Evolutionary conservation across 805 yeast genomes (phyloP).

Genomic region (Tetrapisispora fleetii): DNA sequence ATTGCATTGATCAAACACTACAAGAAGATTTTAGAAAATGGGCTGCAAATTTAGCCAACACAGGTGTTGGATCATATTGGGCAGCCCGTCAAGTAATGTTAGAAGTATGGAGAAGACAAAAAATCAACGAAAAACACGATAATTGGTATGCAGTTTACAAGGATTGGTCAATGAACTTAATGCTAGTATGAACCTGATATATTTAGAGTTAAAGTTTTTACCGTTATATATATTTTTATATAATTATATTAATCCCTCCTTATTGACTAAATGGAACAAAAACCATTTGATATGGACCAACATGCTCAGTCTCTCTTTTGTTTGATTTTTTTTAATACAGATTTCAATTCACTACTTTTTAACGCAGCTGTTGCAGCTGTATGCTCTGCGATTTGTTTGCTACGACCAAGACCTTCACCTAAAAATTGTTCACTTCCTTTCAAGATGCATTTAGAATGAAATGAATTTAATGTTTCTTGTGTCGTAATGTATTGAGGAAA

Average conservation of each 20-base stretch:
- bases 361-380: constrained; percentile 9
- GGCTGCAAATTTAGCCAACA: constrained; percentile 40
- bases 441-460: constrained; percentile 8
- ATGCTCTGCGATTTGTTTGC: constrained; percentile 14
- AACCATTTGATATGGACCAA: neutral
- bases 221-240: neutral
- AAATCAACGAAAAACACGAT: constrained; percentile 45
- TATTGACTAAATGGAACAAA: neutral
- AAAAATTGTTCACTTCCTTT: constrained; percentile 8
- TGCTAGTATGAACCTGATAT: constrained; percentile 35
- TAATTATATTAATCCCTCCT: neutral
- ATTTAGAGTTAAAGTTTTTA: too few relatives aligned
- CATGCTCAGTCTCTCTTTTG: neutral
- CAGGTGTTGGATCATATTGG: constrained; percentile 73
- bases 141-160: constrained; percentile 72
- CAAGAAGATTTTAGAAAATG: constrained; percentile 64
- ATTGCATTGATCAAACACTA: constrained; percentile 46
- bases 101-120: constrained; percentile 75
- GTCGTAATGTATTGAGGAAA: constrained; percentile 6
- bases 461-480: neutral
- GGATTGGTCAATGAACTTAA: constrained; percentile 80
- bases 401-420: constrained; percentile 15
- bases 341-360: neutral
- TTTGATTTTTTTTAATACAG: neutral
- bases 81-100: constrained; percentile 77